Percentiles rank a stretch among this genome's conserved stretches.
Conservation (phyloP, 164 flowering plant species). For the Liquidambar formosana region DNA sequence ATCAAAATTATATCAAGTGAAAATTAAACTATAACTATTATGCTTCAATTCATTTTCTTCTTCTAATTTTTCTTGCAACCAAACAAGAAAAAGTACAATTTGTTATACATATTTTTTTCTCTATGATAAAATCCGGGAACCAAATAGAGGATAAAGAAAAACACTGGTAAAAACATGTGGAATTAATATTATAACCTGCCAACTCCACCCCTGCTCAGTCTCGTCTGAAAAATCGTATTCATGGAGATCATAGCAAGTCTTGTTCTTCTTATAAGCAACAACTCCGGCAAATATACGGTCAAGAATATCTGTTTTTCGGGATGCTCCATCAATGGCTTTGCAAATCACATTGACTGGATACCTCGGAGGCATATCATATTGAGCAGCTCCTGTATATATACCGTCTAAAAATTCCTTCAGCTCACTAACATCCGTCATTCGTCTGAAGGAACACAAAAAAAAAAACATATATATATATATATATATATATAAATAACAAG, state of each 20-base stretch:
- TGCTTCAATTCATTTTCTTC: too few species aligned
- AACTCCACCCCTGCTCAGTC: constrained; percentile 32
- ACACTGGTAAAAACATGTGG: too few species aligned
- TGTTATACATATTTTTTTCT: too few species aligned
- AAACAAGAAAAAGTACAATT: too few species aligned
- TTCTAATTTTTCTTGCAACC: too few species aligned
- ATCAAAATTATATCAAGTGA: too few species aligned
- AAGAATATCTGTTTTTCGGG: constrained; percentile 16
- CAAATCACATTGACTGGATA: constrained; percentile 18
- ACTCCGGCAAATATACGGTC: constrained; percentile 19
- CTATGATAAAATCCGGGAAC: too few species aligned
- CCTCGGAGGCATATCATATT: constrained; percentile 22
- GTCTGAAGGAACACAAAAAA: background rate
- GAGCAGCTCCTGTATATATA: constrained; percentile 19
- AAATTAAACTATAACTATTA: too few species aligned
- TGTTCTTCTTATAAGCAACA: constrained; percentile 13
- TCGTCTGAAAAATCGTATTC: constrained; percentile 6
- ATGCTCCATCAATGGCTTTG: constrained; percentile 21
- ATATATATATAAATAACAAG: too few species aligned
- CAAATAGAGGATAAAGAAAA: too few species aligned
- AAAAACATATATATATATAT: too few species aligned
- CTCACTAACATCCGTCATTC: too few species aligned
- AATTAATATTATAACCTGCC: constrained; percentile 44
- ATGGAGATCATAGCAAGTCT: constrained; percentile 9
- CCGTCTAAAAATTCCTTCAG: constrained; percentile 1